Conservation (phyloP, 169 alveolate genomes). For the Plasmodium malariae region DNA sequence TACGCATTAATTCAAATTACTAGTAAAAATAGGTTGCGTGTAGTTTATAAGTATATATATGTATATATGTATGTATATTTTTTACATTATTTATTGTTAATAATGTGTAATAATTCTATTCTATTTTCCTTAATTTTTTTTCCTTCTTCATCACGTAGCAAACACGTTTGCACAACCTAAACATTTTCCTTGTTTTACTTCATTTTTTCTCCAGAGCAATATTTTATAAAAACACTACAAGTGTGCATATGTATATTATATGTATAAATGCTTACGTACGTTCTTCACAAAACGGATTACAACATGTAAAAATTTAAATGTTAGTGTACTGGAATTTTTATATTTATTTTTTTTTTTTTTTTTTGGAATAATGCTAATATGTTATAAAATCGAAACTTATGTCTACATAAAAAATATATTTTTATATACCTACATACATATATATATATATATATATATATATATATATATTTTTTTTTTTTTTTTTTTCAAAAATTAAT, state of each 20-base stretch:
- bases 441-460: too few relatives aligned
- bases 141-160: not conserved
- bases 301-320: not conserved
- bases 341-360: not conserved
- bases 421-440: too few relatives aligned
- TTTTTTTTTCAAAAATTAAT: too few relatives aligned
- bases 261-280: not conserved
- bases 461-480: too few relatives aligned
- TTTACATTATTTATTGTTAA: not conserved
- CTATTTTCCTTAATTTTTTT: not conserved
- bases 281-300: not conserved
- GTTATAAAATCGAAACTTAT: not conserved
- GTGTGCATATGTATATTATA: not conserved
- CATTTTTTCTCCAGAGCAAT: not conserved
- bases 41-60: too few relatives aligned
- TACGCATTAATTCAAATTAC: too few relatives aligned
- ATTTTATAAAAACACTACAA: not conserved
- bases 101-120: not conserved
- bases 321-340: not conserved
- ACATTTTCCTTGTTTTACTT: conserved; percentile 2
- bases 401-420: too few relatives aligned
- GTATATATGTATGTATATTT: not conserved
- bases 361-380: not conserved
- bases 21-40: too few relatives aligned
- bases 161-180: conserved; percentile 34